Percentiles rank a stretch among this genome's conserved stretches.
These are phyloP conservation scores for Ceratocystiopsis sp. DNA, from an alignment of 2,329 filamentous ascomycete genomes.

Conservation along the genomic window DNA sequence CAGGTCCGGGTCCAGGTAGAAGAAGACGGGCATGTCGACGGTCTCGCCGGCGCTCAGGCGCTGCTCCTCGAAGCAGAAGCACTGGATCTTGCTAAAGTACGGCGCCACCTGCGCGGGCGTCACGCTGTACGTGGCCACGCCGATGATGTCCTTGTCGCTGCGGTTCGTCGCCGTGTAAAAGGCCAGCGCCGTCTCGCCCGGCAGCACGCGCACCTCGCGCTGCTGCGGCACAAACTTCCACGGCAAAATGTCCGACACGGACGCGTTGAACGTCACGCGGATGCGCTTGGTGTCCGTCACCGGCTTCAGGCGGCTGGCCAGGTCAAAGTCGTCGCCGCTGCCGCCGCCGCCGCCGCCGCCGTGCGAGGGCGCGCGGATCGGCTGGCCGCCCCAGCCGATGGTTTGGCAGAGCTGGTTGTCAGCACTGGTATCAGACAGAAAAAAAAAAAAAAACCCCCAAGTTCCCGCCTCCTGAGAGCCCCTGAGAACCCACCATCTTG, in stretches of 20 bases:
- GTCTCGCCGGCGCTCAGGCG: slow-evolving; percentile 86
- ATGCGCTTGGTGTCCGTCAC: slow-evolving; percentile 69
- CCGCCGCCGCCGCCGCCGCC: slow-evolving; percentile 32
- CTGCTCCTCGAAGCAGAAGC: slow-evolving; percentile 98
- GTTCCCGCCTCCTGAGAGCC: too few species aligned
- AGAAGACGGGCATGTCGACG: slow-evolving; percentile 99
- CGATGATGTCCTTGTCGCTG: slow-evolving; percentile 83
- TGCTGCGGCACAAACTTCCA: slow-evolving; percentile 98
- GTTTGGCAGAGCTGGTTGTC: slow-evolving; percentile 55
- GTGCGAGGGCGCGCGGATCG: slow-evolving; percentile 64
- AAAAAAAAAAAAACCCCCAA: too few species aligned
- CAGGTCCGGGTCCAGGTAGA: slow-evolving; percentile 95
- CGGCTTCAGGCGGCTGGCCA: slow-evolving; percentile 61
- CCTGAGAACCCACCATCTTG: slow-evolving; percentile 52
- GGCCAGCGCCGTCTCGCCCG: slow-evolving; percentile 88
- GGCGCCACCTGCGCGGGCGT: slow-evolving; percentile 89
- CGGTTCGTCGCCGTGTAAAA: slow-evolving; percentile 96
- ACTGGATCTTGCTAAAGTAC: slow-evolving; percentile 99
- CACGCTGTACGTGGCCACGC: slow-evolving; percentile 93
- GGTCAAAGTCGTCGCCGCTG: slow-evolving; percentile 38
- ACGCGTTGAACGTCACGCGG: slow-evolving; percentile 89
- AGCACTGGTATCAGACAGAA: neutral
- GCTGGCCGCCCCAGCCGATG: slow-evolving; percentile 84
- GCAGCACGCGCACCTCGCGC: slow-evolving; percentile 85
- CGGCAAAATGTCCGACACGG: slow-evolving; percentile 83